phyloP scores from a whole-genome alignment of 345 rosid species.

The Kandelia obovata region DNA sequence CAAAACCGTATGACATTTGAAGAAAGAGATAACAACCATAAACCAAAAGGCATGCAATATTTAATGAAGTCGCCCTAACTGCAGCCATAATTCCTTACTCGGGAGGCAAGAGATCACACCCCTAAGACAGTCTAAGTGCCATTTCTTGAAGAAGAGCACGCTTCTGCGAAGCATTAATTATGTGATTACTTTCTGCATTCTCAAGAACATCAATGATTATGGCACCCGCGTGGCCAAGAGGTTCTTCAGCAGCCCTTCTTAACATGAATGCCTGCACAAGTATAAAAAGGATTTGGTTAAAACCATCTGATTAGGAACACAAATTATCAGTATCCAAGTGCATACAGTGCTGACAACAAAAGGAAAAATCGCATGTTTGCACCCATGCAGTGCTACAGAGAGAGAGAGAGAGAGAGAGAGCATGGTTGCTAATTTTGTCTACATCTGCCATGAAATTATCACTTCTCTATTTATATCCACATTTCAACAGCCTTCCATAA shows the following conservation, averaged over 20 bases:
- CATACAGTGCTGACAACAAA: too few species aligned
- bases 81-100: background rate
- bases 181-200: slow-evolving; percentile 77
- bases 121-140: slow-evolving; percentile 76
- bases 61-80: slow-evolving; percentile 1
- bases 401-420: too few species aligned
- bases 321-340: background rate
- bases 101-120: background rate
- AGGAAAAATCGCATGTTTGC: background rate
- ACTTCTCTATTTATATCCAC: too few species aligned
- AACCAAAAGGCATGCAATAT: background rate
- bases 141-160: slow-evolving; percentile 93
- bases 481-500: too few species aligned
- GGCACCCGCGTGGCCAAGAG: slow-evolving; percentile 94
- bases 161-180: slow-evolving; percentile 84
- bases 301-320: background rate
- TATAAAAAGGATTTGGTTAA: background rate
- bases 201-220: slow-evolving; percentile 86
- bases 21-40: background rate
- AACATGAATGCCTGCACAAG: slow-evolving; percentile 83
- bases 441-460: too few species aligned
- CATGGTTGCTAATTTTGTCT: too few species aligned
- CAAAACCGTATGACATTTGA: background rate
- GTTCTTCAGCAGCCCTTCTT: slow-evolving; percentile 83
- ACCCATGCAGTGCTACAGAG: too few species aligned